These are phyloP conservation scores for Sparassis latifolia DNA, from an alignment of 1,284 basidiomycete genomes.

Conservation along the genomic window DNA sequence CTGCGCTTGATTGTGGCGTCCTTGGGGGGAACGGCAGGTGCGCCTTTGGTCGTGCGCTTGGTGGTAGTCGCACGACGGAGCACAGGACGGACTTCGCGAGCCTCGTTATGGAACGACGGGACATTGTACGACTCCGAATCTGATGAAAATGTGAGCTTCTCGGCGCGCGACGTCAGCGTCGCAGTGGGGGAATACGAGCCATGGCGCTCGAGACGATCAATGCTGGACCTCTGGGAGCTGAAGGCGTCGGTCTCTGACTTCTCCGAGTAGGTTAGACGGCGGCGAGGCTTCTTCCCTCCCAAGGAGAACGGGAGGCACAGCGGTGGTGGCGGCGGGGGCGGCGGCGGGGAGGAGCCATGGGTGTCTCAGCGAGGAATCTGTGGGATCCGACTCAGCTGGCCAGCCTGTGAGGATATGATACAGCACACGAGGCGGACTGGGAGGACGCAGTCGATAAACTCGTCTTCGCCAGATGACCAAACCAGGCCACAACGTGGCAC, in stretches of 20 bases:
- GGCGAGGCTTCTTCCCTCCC: slow-evolving; percentile 20
- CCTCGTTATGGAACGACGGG: slow-evolving; percentile 19
- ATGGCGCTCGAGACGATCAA: slow-evolving; percentile 20
- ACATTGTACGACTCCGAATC: slow-evolving; percentile 30
- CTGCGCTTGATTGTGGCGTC: slow-evolving; percentile 27
- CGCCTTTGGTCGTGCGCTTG: slow-evolving; percentile 20
- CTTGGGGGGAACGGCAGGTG: slow-evolving; percentile 31
- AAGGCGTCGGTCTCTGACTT: slow-evolving; percentile 18
- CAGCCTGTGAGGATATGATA: slow-evolving; percentile 7
- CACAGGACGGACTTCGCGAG: slow-evolving; percentile 22
- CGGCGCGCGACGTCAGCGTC: slow-evolving; percentile 31
- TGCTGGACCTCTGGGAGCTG: slow-evolving; percentile 23
- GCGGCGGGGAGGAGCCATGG: slow-evolving; percentile 26
- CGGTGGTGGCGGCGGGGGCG: slow-evolving; percentile 21
- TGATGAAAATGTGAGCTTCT: slow-evolving; percentile 31
- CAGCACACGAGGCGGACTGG: slow-evolving; percentile 15
- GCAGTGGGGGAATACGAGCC: slow-evolving; percentile 31
- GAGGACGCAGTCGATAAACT: slow-evolving; percentile 5
- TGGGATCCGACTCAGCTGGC: slow-evolving; percentile 8
- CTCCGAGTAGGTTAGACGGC: slow-evolving; percentile 23
- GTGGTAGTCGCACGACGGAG: slow-evolving; percentile 21
- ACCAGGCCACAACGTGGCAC: slow-evolving; percentile 4
- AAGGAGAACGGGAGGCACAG: slow-evolving; percentile 24
- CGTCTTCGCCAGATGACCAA: not conserved
- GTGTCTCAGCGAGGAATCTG: slow-evolving; percentile 17